Evolutionary conservation across 176 grass and related monocot genomes (phyloP), one percentile per base, ranked within the genome.

Genomic region (Rhipidocladum racemiflorum): DNA sequence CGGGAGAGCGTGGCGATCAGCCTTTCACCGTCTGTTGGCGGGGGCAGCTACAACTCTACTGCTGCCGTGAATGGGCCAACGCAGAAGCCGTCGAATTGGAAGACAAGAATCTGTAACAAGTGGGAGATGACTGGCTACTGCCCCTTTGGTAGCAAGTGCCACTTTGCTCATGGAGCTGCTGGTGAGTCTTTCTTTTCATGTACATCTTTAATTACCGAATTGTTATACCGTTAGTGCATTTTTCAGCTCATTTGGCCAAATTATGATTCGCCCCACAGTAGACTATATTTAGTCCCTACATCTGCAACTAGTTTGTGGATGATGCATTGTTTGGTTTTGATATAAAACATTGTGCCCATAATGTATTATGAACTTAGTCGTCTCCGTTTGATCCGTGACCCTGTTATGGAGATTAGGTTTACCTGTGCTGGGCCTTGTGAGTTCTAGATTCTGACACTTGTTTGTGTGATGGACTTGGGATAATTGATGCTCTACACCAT

Each of bases 71-170:
- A 76, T 86, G 91, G 17, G 2, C 40, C 71, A 1, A 78, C 34
- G 38, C 91, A 74, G 85, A 99, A 99, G 62, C 97, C 97, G 8
- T 99, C 97, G 4, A 96, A 99, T 78, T 99, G 97, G 97, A 99
- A 99, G 87, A 99, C 93, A 5, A 83, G 97, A 80, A 96, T 96
- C 51, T 99, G 97, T 67, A 99, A 99, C 91, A 99, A 99, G 89
- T 99, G 97, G 97, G 97, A 99, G 93, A 99, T 93, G 93, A 99
- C 97, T 77, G 93, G 97, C 5, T 99, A 99, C 82, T 99, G 97
- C 30, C 97, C 97, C 8, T 99, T 99, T 14, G 97, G 97, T 50
- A 93, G 91, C 85, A 99, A 99, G 56, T 99, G 97, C 72, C 93
- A 96, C 83, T 96, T 99, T 68, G 97, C 97, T 72, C 97, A 99